phyloP scores from a whole-genome alignment of 1,284 basidiomycete genomes.

The Austroboletus niveus region DNA sequence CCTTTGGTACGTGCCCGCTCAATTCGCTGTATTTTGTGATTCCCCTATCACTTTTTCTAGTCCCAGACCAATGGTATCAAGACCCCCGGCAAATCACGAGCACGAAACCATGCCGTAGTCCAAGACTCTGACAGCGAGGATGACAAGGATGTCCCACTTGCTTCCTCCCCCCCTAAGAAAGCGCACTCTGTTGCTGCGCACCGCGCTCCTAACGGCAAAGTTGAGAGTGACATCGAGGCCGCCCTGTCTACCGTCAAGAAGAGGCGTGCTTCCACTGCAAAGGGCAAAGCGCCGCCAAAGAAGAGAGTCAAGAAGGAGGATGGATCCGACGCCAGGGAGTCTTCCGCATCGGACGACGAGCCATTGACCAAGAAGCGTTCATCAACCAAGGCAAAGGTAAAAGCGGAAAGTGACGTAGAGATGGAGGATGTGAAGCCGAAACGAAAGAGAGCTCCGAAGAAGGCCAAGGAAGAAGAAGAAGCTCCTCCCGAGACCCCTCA shows the following conservation, averaged over 20 bases:
- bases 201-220: slow-evolving; percentile 42
- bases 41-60: slow-evolving; percentile 30
- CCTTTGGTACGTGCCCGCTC: slow-evolving; percentile 55
- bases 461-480: slow-evolving; percentile 35
- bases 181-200: slow-evolving; percentile 41
- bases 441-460: slow-evolving; percentile 42
- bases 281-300: slow-evolving; percentile 50
- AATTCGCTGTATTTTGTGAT: neutral
- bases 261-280: slow-evolving; percentile 40
- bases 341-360: slow-evolving; percentile 43
- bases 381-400: slow-evolving; percentile 51
- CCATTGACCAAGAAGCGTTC: slow-evolving; percentile 43
- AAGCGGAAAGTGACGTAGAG: slow-evolving; percentile 53
- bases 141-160: slow-evolving; percentile 71
- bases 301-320: slow-evolving; percentile 70
- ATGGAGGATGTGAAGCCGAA: slow-evolving; percentile 43
- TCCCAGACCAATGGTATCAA: slow-evolving; percentile 42
- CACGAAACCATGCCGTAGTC: slow-evolving; percentile 60
- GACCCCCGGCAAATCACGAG: slow-evolving; percentile 47
- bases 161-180: slow-evolving; percentile 64
- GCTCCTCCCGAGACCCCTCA: slow-evolving; percentile 27
- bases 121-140: slow-evolving; percentile 62
- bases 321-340: slow-evolving; percentile 32
- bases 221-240: slow-evolving; percentile 38
- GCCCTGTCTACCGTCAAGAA: slow-evolving; percentile 35